A percentile compares a stretch with the other conserved stretches of the same genome.
phyloP scores from a whole-genome alignment of 345 rosid species.

The Brassica carinata region DNA sequence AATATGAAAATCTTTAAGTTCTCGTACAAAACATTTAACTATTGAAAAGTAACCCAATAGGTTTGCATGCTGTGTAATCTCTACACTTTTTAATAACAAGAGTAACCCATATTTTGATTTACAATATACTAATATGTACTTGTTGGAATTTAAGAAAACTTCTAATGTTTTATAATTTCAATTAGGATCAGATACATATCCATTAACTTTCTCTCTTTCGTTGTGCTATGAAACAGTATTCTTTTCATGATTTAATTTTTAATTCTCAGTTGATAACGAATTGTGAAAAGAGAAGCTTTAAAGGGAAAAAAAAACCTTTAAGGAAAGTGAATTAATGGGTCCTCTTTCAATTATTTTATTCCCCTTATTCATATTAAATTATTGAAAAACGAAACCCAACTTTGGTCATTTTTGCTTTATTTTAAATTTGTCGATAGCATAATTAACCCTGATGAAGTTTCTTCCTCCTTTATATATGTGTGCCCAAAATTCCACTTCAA shows the following conservation, averaged over 20 bases:
- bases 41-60: conserved; percentile 3
- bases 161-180: neutral
- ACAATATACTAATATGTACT: neutral
- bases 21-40: conserved; percentile 3
- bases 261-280: neutral
- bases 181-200: neutral
- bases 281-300: neutral
- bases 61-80: conserved; percentile 22
- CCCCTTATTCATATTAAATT: neutral
- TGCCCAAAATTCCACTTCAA: conserved; percentile 16
- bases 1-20: conserved; percentile 4
- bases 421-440: conserved; percentile 30
- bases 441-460: neutral
- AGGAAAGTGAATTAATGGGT: conserved; percentile 36
- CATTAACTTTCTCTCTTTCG: neutral
- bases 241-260: conserved; percentile 6
- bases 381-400: neutral
- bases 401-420: conserved; percentile 24
- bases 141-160: neutral
- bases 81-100: neutral
- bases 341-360: conserved; percentile 8
- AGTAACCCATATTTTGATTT: neutral
- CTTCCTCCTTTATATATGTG: conserved; percentile 32
- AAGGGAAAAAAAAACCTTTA: conserved; percentile 3
- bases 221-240: neutral